Percentiles rank a stretch among this genome's conserved stretches.
Evolutionary conservation across 2,329 filamentous ascomycete species (phyloP).

Genomic region (Microsporum audouinii): DNA sequence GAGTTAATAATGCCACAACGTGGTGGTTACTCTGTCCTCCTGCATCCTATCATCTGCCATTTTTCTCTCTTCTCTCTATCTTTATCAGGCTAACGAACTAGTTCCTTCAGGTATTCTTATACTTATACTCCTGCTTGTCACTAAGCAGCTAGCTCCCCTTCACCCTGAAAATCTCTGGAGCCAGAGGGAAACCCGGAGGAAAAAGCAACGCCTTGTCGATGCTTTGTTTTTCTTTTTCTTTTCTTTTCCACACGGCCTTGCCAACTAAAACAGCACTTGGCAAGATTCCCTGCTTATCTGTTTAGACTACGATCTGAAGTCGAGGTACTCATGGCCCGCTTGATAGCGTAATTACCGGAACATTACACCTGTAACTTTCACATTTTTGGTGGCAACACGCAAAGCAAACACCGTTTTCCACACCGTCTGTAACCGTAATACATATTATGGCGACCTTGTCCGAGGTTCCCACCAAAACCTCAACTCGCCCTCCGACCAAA

Average conservation of each 20-base stretch:
- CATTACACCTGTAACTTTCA: not conserved
- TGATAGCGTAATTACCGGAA: not conserved
- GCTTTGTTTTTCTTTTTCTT: not conserved
- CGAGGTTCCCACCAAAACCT: not conserved
- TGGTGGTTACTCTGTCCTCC: not conserved
- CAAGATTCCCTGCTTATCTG: constrained; percentile 3
- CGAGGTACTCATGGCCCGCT: not conserved
- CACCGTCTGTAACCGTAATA: not conserved
- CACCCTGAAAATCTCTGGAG: not conserved
- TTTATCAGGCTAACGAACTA: not conserved
- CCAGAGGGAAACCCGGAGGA: not conserved
- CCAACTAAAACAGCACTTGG: constrained; percentile 1
- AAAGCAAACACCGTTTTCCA: not conserved
- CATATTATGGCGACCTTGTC: not conserved
- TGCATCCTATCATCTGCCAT: not conserved
- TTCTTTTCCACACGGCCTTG: constrained; percentile 1
- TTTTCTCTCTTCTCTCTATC: not conserved
- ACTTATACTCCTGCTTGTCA: not conserved
- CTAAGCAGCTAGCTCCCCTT: not conserved
- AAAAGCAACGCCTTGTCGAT: not conserved
- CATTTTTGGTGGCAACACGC: not conserved
- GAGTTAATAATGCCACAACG: not conserved
- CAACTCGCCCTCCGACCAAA: not conserved
- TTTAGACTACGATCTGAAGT: not conserved
- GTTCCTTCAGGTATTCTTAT: no score